Evolutionary conservation across 148 eudicot species (phyloP).

Genomic region (Spergularia marina): DNA sequence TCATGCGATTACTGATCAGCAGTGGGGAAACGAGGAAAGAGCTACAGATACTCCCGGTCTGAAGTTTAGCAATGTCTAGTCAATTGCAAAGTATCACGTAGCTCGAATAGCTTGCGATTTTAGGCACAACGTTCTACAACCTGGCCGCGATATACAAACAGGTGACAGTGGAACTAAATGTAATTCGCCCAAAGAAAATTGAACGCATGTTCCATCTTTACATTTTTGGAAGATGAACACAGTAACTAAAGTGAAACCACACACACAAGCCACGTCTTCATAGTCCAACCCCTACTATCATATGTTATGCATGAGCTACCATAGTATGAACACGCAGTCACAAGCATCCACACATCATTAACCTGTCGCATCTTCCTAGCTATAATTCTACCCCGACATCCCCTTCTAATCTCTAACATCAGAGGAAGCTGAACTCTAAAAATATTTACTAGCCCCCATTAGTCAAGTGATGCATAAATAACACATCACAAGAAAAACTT

Average conservation of each 20-base stretch:
- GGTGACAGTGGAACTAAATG: background rate
- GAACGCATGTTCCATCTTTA: too few species aligned
- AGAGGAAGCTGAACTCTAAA: background rate
- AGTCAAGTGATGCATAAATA: constrained; percentile 3
- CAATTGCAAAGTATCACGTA: background rate
- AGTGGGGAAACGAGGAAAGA: background rate
- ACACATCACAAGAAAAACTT: background rate
- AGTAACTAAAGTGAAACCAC: too few species aligned
- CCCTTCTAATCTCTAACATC: background rate
- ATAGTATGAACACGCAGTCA: background rate
- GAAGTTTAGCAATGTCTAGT: too few species aligned
- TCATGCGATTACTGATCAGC: background rate
- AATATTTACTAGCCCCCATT: background rate
- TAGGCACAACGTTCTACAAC: background rate
- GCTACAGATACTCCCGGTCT: background rate
- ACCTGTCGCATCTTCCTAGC: background rate
- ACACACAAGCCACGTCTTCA: too few species aligned
- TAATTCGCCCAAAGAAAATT: background rate
- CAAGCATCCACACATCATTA: background rate
- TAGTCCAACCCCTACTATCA: too few species aligned
- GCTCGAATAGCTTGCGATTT: background rate
- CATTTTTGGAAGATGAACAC: too few species aligned
- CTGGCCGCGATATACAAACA: background rate
- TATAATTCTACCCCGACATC: background rate
- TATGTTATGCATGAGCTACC: too few species aligned